Percentiles rank a stretch among this genome's conserved stretches.
Evolutionary conservation across 768 basidiomycete species (phyloP).

Genomic region (Collybia sp.): DNA sequence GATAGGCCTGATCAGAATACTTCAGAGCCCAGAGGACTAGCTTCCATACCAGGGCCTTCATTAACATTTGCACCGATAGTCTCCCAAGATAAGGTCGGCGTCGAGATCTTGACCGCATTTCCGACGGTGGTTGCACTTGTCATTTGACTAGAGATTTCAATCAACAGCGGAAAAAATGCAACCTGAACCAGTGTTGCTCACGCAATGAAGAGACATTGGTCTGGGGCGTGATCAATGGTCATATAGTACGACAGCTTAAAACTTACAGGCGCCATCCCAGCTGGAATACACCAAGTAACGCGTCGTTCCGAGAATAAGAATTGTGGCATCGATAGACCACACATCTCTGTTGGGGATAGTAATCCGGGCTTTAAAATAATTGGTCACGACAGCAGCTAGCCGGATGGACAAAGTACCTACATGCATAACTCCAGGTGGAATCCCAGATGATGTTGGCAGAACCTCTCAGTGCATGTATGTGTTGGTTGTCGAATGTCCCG

Average conservation of each 20-base stretch:
- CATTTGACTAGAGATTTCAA: conserved; percentile 15
- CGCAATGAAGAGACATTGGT: conserved; percentile 29
- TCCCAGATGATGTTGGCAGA: conserved; percentile 27
- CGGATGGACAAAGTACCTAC: conserved; percentile 5
- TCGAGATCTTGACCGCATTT: conserved; percentile 25
- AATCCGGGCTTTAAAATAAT: conserved; percentile 16
- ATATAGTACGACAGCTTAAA: background rate
- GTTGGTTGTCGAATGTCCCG: conserved; percentile 27
- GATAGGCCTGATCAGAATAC: background rate
- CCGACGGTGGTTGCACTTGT: conserved; percentile 25
- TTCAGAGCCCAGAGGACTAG: background rate
- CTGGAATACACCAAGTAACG: conserved; percentile 27
- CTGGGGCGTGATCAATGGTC: conserved; percentile 8
- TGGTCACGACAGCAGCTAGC: background rate
- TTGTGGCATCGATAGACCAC: conserved; percentile 29
- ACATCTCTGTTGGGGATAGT: conserved; percentile 26
- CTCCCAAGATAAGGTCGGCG: conserved; percentile 27
- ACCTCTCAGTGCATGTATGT: conserved; percentile 23
- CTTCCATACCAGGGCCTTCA: conserved; percentile 21
- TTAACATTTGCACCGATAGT: conserved; percentile 25
- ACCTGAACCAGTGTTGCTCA: conserved; percentile 1
- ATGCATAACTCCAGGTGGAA: conserved; percentile 25
- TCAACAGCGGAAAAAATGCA: background rate
- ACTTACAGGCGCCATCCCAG: conserved; percentile 25
- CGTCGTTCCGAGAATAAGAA: conserved; percentile 16